phyloP scores from a whole-genome alignment of 345 rosid species.

The Anacardium occidentale region DNA sequence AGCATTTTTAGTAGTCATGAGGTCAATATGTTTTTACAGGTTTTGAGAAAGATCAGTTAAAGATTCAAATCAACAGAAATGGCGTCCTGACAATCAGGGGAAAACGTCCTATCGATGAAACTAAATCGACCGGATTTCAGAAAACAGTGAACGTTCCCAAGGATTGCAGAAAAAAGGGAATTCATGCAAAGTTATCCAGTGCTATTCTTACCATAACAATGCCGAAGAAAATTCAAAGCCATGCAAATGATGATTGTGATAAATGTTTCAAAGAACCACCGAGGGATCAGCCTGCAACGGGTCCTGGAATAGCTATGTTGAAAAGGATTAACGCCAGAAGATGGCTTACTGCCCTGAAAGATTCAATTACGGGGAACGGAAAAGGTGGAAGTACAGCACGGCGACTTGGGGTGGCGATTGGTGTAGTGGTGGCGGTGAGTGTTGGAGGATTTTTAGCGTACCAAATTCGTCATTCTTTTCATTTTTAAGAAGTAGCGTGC shows the following conservation, averaged over 20 bases:
- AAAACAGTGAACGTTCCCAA: slow-evolving; percentile 39
- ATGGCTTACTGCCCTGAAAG: background rate
- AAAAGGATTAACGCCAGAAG: no score
- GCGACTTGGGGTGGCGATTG: slow-evolving; percentile 10
- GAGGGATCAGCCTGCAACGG: no score
- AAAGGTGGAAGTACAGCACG: background rate
- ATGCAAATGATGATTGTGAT: no score
- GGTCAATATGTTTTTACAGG: slow-evolving; percentile 23
- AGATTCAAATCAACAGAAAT: slow-evolving; percentile 33
- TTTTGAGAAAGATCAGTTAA: slow-evolving; percentile 48
- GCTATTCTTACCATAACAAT: slow-evolving; percentile 41
- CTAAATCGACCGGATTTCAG: slow-evolving; percentile 34
- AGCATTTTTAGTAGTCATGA: no score
- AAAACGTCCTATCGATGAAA: slow-evolving; percentile 29
- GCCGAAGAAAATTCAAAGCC: slow-evolving; percentile 32
- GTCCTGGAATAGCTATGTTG: no score
- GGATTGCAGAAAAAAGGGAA: slow-evolving; percentile 32
- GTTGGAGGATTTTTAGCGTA: slow-evolving; percentile 5
- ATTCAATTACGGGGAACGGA: background rate
- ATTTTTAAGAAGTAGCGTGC: background rate
- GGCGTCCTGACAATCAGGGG: slow-evolving; percentile 46
- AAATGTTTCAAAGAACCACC: no score
- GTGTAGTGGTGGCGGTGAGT: slow-evolving; percentile 4
- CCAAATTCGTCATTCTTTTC: slow-evolving; percentile 7
- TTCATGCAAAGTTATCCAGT: slow-evolving; percentile 43